Evolutionary conservation across 306 rosid genomes (phyloP).

Genomic region (Crotalaria pallida): DNA sequence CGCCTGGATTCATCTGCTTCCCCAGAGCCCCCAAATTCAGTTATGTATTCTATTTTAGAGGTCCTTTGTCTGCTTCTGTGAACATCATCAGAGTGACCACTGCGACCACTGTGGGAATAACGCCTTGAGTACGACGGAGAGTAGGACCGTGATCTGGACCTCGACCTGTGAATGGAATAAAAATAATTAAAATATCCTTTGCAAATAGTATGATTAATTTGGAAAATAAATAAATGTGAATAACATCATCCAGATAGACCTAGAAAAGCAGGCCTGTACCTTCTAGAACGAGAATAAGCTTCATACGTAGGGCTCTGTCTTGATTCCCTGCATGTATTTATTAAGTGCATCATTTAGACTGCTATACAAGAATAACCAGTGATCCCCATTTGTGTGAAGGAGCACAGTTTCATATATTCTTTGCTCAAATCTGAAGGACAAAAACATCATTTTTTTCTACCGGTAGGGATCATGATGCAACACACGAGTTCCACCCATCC

Average conservation of each 20-base stretch:
- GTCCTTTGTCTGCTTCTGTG: constrained; percentile 69
- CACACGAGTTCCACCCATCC: constrained; percentile 63
- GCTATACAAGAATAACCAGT: background rate
- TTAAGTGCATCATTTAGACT: constrained; percentile 9
- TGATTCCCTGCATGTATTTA: constrained; percentile 60
- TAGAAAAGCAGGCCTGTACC: constrained; percentile 32
- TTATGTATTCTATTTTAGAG: constrained; percentile 88
- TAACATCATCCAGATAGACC: constrained; percentile 1
- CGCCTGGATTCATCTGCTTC: constrained; percentile 56
- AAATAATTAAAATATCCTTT: background rate
- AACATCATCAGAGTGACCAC: constrained; percentile 64
- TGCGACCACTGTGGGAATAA: constrained; percentile 52
- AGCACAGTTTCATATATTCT: constrained; percentile 18
- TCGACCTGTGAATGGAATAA: constrained; percentile 43
- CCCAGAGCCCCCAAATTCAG: constrained; percentile 88
- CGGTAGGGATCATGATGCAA: constrained; percentile 95
- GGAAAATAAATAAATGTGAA: constrained; percentile 1
- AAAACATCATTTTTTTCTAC: constrained; percentile 39
- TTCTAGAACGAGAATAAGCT: constrained; percentile 90
- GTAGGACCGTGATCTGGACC: constrained; percentile 71
- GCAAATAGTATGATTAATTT: background rate
- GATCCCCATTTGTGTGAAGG: constrained; percentile 12
- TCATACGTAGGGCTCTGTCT: constrained; percentile 96
- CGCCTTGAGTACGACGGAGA: constrained; percentile 81
- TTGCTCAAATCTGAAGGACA: constrained; percentile 3